Conservation (phyloP, 306 rosid species). For the Hylodesmum podocarpum region DNA sequence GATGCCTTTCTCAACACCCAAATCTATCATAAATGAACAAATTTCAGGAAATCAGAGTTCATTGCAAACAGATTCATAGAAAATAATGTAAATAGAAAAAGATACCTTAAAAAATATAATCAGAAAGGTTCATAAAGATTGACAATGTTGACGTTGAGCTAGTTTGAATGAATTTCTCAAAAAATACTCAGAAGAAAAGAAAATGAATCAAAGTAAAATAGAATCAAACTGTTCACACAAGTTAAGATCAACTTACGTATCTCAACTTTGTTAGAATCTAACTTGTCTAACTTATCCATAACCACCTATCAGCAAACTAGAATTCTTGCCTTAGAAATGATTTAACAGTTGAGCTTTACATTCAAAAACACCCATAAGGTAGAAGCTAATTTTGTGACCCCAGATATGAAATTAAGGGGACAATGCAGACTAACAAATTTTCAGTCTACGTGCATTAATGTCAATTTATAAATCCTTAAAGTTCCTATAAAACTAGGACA, state of each 20-base stretch:
- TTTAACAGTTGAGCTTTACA: not conserved
- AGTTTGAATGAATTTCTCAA: not conserved
- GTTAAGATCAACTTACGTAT: not conserved
- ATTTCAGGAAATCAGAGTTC: conserved; percentile 10
- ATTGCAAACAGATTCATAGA: not conserved
- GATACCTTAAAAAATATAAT: not conserved
- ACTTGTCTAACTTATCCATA: not conserved
- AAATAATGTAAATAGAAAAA: not conserved
- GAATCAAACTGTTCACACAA: not conserved
- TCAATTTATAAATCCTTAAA: not conserved
- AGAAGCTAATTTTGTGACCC: not conserved
- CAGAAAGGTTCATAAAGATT: not conserved
- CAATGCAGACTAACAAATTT: not conserved
- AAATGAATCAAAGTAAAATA: not conserved
- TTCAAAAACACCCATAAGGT: not conserved
- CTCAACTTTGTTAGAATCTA: not conserved
- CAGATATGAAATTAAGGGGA: not conserved
- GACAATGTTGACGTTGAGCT: not conserved
- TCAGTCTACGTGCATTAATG: not conserved
- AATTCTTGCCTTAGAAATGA: not conserved
- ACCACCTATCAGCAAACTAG: not conserved
- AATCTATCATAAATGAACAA: conserved; percentile 47
- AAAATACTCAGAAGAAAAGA: not conserved
- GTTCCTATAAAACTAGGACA: not conserved
- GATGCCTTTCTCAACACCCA: conserved; percentile 85